Conservation (phyloP, 1,284 basidiomycete species). For the Tremellales sp. region DNA sequence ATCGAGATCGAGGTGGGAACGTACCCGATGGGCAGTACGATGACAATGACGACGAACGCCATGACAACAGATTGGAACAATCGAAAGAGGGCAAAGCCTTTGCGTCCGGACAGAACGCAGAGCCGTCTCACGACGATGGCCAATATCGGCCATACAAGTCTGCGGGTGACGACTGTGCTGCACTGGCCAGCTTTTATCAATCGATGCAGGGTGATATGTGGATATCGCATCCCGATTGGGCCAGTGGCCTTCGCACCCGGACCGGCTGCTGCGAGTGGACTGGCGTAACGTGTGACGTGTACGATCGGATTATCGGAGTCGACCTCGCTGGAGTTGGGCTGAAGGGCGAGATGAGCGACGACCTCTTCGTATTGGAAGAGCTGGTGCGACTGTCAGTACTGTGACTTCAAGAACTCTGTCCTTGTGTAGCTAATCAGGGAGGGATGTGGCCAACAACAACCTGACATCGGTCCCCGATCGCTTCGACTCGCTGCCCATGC, state of each 20-base stretch:
- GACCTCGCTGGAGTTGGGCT: conserved; percentile 9
- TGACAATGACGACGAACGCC: too few relatives aligned
- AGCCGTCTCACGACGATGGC: neutral
- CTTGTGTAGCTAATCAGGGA: conserved; percentile 3
- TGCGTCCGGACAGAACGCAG: too few relatives aligned
- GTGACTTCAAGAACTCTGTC: neutral
- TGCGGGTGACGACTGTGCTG: neutral
- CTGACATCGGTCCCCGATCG: conserved; percentile 11
- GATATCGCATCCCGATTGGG: neutral
- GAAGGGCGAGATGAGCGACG: conserved; percentile 5
- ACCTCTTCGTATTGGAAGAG: conserved; percentile 11
- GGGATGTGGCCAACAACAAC: conserved; percentile 17
- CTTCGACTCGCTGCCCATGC: conserved; percentile 7
- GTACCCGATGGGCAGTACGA: neutral
- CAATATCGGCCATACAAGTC: neutral
- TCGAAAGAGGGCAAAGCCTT: too few relatives aligned
- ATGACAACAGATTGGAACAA: too few relatives aligned
- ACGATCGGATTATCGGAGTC: conserved; percentile 7
- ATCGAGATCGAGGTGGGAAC: neutral
- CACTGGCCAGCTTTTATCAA: neutral
- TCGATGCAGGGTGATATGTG: neutral
- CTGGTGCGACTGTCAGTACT: conserved; percentile 14
- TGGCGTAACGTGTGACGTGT: conserved; percentile 11
- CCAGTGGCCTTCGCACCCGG: neutral
- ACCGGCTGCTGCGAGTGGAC: conserved; percentile 14